Percentiles rank a stretch among this genome's conserved stretches.
phyloP scores from a whole-genome alignment of 2,329 filamentous ascomycete genomes.

The Beauveria brongniartii region DNA sequence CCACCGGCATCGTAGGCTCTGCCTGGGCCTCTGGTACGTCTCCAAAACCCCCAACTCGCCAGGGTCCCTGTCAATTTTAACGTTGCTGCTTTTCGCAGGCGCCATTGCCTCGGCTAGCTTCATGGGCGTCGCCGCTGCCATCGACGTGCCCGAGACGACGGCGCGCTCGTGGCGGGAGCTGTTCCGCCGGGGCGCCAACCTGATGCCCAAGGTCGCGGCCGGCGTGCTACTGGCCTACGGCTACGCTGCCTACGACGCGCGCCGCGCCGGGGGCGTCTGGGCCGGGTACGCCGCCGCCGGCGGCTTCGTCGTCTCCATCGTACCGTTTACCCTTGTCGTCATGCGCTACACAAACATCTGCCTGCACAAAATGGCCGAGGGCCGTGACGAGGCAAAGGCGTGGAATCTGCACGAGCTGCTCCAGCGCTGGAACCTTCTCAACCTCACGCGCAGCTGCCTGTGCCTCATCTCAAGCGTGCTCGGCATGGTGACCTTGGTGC shows the following conservation, averaged over 20 bases:
- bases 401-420: slow-evolving; percentile 15
- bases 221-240: slow-evolving; percentile 26
- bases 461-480: slow-evolving; percentile 22
- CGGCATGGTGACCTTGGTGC: slow-evolving; percentile 10
- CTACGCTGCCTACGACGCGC: slow-evolving; percentile 28
- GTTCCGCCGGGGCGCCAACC: slow-evolving; percentile 27
- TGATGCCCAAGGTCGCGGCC: slow-evolving; percentile 29
- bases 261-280: slow-evolving; percentile 23
- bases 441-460: slow-evolving; percentile 23
- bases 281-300: slow-evolving; percentile 25
- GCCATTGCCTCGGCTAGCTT: slow-evolving; percentile 29
- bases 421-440: slow-evolving; percentile 20
- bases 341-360: slow-evolving; percentile 30
- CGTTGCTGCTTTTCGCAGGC: slow-evolving; percentile 19
- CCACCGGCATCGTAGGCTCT: slow-evolving; percentile 30
- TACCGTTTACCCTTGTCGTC: slow-evolving; percentile 31
- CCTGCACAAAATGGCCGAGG: slow-evolving; percentile 21
- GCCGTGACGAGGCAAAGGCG: slow-evolving; percentile 9
- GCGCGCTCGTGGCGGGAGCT: slow-evolving; percentile 29
- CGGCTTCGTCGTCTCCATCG: slow-evolving; percentile 26
- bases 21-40: slow-evolving; percentile 29
- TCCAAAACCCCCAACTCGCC: background rate
- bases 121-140: slow-evolving; percentile 25
- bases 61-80: background rate
- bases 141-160: slow-evolving; percentile 21